Percentiles rank a stretch among this genome's conserved stretches.
Evolutionary conservation across 768 basidiomycete species (phyloP).

Genomic region (Lactifluus subvellereus): DNA sequence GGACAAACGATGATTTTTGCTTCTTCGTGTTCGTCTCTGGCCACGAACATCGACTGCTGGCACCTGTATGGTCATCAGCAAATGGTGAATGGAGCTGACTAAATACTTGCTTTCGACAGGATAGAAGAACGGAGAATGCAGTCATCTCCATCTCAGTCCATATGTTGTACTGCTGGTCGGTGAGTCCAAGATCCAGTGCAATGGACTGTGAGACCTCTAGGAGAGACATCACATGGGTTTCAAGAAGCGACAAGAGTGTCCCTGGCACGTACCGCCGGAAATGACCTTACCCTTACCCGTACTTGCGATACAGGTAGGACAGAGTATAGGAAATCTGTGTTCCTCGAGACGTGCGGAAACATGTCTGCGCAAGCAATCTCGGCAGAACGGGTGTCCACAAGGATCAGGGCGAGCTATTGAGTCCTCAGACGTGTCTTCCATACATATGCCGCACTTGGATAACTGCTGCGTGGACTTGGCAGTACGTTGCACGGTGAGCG

Average conservation of each 20-base stretch:
- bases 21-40: conserved; percentile 28
- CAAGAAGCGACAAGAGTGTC: background rate
- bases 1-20: conserved; percentile 29
- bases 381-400: conserved; percentile 52
- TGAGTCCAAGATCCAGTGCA: conserved; percentile 42
- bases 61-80: conserved; percentile 18
- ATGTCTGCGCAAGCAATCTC: conserved; percentile 43
- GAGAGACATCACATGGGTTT: background rate
- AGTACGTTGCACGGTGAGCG: conserved; percentile 33
- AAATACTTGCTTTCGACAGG: conserved; percentile 43
- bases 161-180: conserved; percentile 36
- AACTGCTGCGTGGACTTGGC: conserved; percentile 28
- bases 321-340: conserved; percentile 52
- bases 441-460: conserved; percentile 53
- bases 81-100: background rate
- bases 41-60: conserved; percentile 27
- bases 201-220: conserved; percentile 38
- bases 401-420: conserved; percentile 38
- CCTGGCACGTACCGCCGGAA: conserved; percentile 31
- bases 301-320: conserved; percentile 47
- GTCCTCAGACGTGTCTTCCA: conserved; percentile 44
- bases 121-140: conserved; percentile 38
- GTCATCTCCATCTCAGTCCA: conserved; percentile 46
- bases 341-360: conserved; percentile 44
- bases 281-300: conserved; percentile 25